Evolutionary conservation across 148 eudicot species (phyloP).

Genomic region (Tetragonia tetragonoides): DNA sequence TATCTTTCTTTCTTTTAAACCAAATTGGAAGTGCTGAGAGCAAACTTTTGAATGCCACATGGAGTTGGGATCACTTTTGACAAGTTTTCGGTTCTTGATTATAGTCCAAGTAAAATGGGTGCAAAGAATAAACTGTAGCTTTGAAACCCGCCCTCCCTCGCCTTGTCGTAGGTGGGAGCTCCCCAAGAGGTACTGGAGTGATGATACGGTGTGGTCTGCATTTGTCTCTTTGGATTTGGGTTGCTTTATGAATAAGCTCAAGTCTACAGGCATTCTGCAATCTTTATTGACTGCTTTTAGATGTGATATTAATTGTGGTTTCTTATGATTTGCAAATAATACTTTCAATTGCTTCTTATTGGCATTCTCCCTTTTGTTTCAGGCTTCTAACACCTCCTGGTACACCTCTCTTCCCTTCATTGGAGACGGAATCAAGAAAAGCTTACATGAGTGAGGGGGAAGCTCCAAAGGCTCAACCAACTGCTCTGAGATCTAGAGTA

Average conservation of each 20-base stretch:
- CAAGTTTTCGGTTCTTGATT: too few species aligned
- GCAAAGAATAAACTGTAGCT: too few species aligned
- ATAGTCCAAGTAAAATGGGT: too few species aligned
- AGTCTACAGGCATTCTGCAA: background rate
- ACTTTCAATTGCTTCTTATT: conserved; percentile 10
- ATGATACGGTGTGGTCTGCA: too few species aligned
- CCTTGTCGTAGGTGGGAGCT: too few species aligned
- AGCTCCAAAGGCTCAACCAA: conserved; percentile 53
- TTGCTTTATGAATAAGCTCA: background rate
- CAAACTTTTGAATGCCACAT: background rate
- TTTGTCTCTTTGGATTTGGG: background rate
- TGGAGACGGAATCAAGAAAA: conserved; percentile 57
- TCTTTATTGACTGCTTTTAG: background rate
- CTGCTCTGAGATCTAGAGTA: conserved; percentile 67
- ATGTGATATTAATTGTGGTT: background rate
- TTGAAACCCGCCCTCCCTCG: too few species aligned
- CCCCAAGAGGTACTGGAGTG: too few species aligned
- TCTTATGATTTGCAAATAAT: background rate
- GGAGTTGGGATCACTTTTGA: too few species aligned
- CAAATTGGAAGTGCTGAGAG: background rate
- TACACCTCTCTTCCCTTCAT: conserved; percentile 63
- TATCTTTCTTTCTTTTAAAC: background rate
- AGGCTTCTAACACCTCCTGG: conserved; percentile 90
- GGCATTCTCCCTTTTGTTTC: conserved; percentile 24
- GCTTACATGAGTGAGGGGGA: conserved; percentile 43